A percentile compares a stretch with the other conserved stretches of the same genome.
These are phyloP conservation scores for Nicotiana tomentosiformis DNA, from an alignment of 257 asterid species.

Conservation along the genomic window DNA sequence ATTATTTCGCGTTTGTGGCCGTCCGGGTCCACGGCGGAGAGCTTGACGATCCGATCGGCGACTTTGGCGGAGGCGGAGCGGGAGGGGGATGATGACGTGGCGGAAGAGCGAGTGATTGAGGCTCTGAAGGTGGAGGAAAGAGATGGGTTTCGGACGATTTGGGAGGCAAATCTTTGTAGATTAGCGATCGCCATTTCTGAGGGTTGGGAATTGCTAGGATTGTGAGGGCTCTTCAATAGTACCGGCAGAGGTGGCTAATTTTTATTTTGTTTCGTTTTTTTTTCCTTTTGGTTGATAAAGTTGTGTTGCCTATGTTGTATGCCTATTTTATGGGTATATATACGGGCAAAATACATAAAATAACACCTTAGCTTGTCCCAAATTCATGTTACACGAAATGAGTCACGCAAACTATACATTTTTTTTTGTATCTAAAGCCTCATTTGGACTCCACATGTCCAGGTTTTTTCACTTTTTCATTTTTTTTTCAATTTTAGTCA, in stretches of 20 bases:
- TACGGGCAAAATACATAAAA: no score
- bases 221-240: background rate
- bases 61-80: conserved; percentile 63
- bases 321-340: no score
- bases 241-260: background rate
- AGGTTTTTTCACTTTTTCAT: no score
- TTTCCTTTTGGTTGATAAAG: no score
- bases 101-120: conserved; percentile 26
- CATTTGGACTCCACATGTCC: no score
- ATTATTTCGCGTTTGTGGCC: conserved; percentile 45
- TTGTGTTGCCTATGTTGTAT: no score
- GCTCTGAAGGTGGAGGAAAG: conserved; percentile 19
- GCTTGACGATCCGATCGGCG: conserved; percentile 79
- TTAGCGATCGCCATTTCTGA: conserved; percentile 28
- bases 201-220: background rate
- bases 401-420: no score
- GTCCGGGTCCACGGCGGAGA: conserved; percentile 72
- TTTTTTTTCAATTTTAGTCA: no score
- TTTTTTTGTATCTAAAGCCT: no score
- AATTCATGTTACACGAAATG: no score
- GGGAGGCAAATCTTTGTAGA: conserved; percentile 34
- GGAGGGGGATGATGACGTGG: conserved; percentile 12
- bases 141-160: conserved; percentile 21
- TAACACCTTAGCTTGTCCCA: no score
- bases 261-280: no score